These are phyloP conservation scores for Myriosclerotinia duriaeana DNA, from an alignment of 2,329 filamentous ascomycete species.

Conservation along the genomic window DNA sequence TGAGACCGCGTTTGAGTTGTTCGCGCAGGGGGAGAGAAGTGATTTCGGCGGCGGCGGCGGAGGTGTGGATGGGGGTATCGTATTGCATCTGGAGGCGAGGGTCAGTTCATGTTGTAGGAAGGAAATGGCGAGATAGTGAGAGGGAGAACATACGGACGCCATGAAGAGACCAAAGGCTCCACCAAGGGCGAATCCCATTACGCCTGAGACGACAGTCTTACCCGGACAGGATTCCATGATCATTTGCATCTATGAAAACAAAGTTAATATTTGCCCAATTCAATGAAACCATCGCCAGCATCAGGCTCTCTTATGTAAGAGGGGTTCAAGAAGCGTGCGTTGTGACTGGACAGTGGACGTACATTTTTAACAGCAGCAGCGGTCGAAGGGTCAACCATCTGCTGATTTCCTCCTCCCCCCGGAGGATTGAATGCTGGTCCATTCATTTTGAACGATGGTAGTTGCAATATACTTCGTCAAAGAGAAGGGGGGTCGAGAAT, in stretches of 20 bases:
- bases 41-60: constrained; percentile 46
- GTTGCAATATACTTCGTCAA: constrained; percentile 7
- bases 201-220: constrained; percentile 86
- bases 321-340: not conserved
- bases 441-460: constrained; percentile 31
- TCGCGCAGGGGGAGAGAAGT: constrained; percentile 74
- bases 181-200: constrained; percentile 91
- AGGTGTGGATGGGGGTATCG: constrained; percentile 73
- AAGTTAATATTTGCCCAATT: not conserved
- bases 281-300: not conserved
- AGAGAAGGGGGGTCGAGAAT: not conserved
- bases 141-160: constrained; percentile 70
- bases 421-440: constrained; percentile 31
- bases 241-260: constrained; percentile 38
- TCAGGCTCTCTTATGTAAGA: not conserved
- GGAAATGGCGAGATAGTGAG: constrained; percentile 4
- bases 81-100: constrained; percentile 79
- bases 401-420: constrained; percentile 24
- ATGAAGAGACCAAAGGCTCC: constrained; percentile 97
- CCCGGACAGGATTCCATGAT: constrained; percentile 86
- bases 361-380: constrained; percentile 40
- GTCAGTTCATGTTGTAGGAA: not conserved
- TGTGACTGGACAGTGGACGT: constrained; percentile 24
- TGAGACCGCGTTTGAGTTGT: constrained; percentile 82
- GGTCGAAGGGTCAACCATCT: constrained; percentile 35